These are phyloP conservation scores for Diaporthe ilicicola DNA, from an alignment of 2,329 filamentous ascomycete species.

Conservation along the genomic window DNA sequence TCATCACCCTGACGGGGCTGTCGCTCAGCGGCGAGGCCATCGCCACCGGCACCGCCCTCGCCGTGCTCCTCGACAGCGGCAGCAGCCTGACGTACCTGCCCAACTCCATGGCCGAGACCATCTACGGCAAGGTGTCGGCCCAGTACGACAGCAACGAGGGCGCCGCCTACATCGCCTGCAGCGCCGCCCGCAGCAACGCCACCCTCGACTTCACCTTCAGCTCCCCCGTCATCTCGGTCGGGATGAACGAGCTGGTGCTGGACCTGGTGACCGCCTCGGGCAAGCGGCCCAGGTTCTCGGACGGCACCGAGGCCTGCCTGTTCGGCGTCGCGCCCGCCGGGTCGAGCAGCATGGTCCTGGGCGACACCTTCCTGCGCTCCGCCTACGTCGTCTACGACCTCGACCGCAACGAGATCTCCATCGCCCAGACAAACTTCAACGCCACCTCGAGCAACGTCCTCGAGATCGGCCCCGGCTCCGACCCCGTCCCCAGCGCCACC, in stretches of 20 bases:
- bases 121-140: constrained; percentile 68
- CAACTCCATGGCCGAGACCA: constrained; percentile 57
- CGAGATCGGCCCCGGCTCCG: constrained; percentile 62
- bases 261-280: constrained; percentile 57
- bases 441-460: constrained; percentile 57
- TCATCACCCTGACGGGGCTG: constrained; percentile 73
- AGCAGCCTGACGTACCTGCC: constrained; percentile 75
- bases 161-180: constrained; percentile 69
- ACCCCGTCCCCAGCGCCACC: constrained; percentile 63
- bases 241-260: constrained; percentile 68
- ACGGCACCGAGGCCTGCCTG: constrained; percentile 66
- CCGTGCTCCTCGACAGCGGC: constrained; percentile 76
- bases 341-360: constrained; percentile 66
- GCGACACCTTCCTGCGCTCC: constrained; percentile 78
- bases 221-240: constrained; percentile 60
- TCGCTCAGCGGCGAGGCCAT: constrained; percentile 52
- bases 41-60: constrained; percentile 59
- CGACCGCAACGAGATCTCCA: constrained; percentile 73
- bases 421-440: constrained; percentile 74
- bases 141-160: constrained; percentile 61
- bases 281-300: constrained; percentile 56
- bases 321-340: constrained; percentile 73
- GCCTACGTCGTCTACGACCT: constrained; percentile 82
- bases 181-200: constrained; percentile 51
- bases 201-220: constrained; percentile 65